Evolutionary conservation across 75 land plant genomes (phyloP), one percentile per base, ranked within the genome.

Genomic region (Chamaecyparis obtusa): DNA sequence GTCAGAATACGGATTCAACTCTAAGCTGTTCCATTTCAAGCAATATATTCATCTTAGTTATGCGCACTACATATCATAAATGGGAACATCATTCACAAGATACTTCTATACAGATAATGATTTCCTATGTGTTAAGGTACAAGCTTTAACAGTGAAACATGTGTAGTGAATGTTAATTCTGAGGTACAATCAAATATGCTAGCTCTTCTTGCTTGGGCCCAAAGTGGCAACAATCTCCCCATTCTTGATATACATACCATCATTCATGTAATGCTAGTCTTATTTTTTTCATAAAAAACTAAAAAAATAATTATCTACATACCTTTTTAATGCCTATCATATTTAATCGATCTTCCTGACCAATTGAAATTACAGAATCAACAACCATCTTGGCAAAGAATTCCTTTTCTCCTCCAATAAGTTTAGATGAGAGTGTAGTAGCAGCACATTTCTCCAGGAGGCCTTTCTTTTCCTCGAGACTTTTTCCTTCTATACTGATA

Each of bases 331-430:
- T 96, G 54, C 99, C 99, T 84, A 98, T 96, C 92, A 96, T 88
- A 71, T 94, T 98, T 36, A 98, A 86, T 84, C 99, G 93, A 87
- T 95, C 99, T 83, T 97, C 99, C 75, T 91, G 83, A 2, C 99
- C 97, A 88, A 96, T 93, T 14, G 95, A 90, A 85, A 96, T 87
- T 17, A 98, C 99, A 85, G 99, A 94, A 88, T 97, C 99, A 14
- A 98, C 99, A 85, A 98, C 99, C 99, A 98, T 98, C 54, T 94
- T 89, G 41, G 99, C 99, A 92, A 98, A 98, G 86, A 97, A 98
- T 74, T 98, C 99, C 88, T 98, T 98, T 87, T 98, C 99, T 43
- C 99, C 99, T 77, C 99, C 99, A 86, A 98, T 98, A 5, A 98
- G 95, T 89, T 98, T 98, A 46, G 99, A 98, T 32, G 95, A 93